Percentiles rank a stretch among this genome's conserved stretches.
These are phyloP conservation scores for Luvunga scandens DNA, from an alignment of 345 rosid species.

Conservation along the genomic window DNA sequence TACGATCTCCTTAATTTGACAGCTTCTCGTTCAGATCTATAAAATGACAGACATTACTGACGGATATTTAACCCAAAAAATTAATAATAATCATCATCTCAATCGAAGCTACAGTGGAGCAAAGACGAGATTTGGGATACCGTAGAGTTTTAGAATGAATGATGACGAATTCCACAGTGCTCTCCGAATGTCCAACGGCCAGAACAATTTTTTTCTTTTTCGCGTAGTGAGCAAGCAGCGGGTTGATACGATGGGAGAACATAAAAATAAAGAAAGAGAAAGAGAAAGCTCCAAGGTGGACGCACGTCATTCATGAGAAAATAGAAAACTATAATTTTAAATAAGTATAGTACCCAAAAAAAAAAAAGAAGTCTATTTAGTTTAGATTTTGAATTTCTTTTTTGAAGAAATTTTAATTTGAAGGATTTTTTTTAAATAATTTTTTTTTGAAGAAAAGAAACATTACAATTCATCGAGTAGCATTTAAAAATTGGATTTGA, in stretches of 20 bases:
- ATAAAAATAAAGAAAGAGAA: not conserved
- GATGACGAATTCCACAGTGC: not conserved
- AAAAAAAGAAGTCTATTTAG: too few species aligned
- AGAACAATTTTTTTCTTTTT: not conserved
- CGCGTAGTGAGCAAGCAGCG: too few species aligned
- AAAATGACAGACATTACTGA: not conserved
- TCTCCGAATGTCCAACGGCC: not conserved
- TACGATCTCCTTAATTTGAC: slow-evolving; percentile 2
- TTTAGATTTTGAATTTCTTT: too few species aligned
- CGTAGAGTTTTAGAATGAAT: not conserved
- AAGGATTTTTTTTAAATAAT: too few species aligned
- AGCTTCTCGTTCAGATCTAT: not conserved
- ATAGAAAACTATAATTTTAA: not conserved
- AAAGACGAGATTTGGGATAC: not conserved
- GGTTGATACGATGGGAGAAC: too few species aligned
- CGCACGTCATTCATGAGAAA: not conserved
- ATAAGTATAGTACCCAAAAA: too few species aligned
- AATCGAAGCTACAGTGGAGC: not conserved
- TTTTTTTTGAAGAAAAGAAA: too few species aligned
- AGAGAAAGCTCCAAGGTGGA: not conserved
- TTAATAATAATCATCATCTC: not conserved
- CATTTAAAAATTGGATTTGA: too few species aligned
- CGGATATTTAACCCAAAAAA: not conserved
- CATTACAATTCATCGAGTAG: too few species aligned
- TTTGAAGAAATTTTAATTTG: too few species aligned